phyloP scores from a whole-genome alignment of 1,139 yeast genomes.

The Taphrina communis region DNA sequence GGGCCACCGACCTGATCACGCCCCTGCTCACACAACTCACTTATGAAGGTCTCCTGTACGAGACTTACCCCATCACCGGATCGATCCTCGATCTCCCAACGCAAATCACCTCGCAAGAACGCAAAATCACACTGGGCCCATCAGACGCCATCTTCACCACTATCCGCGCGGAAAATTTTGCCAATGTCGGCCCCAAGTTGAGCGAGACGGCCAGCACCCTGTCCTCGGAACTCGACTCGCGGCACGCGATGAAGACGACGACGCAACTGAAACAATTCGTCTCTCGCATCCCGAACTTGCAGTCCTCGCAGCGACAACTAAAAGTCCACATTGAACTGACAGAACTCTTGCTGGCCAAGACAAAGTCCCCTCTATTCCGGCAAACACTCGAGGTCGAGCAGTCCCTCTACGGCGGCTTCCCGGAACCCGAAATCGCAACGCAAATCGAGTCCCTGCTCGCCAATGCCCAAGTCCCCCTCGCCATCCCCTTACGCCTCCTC shows the following conservation, averaged over 20 bases:
- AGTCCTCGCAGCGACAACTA: constrained; percentile 69
- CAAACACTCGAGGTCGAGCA: constrained; percentile 73
- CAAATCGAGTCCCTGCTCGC: constrained; percentile 60
- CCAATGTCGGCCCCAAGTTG: constrained; percentile 74
- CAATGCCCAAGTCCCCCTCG: constrained; percentile 52
- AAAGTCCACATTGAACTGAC: constrained; percentile 75
- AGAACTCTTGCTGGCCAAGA: constrained; percentile 65
- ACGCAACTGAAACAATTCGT: constrained; percentile 75
- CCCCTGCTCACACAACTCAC: constrained; percentile 77
- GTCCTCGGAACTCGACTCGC: constrained; percentile 70
- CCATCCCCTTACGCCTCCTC: constrained; percentile 58
- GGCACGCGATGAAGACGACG: constrained; percentile 65
- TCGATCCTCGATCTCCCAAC: constrained; percentile 56
- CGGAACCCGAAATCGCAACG: constrained; percentile 61
- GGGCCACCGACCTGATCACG: constrained; percentile 74
- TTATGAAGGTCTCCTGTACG: constrained; percentile 82
- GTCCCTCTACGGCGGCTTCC: constrained; percentile 65
- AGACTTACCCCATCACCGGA: constrained; percentile 61
- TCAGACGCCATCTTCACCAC: constrained; percentile 57
- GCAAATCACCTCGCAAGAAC: constrained; percentile 48
- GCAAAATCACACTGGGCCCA: constrained; percentile 52
- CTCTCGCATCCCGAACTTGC: constrained; percentile 69
- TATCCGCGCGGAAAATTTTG: constrained; percentile 73
- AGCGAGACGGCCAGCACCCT: constrained; percentile 73
- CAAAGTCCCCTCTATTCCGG: constrained; percentile 61